A percentile compares a stretch with the other conserved stretches of the same genome.
These are phyloP conservation scores for Nicotiana tomentosiformis DNA, from an alignment of 257 asterid genomes.

Conservation along the genomic window DNA sequence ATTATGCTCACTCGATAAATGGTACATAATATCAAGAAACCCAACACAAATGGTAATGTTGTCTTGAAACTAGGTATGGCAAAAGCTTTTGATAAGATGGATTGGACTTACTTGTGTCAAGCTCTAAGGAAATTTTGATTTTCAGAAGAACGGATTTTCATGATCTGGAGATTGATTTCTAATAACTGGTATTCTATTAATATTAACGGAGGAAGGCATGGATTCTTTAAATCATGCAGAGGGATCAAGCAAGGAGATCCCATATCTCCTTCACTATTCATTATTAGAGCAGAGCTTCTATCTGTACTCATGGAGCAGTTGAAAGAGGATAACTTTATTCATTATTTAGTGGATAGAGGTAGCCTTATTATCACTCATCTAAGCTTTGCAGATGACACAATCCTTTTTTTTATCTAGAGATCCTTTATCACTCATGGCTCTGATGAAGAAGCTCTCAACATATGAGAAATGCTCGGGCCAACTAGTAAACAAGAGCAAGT, in stretches of 20 bases:
- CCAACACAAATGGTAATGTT: no score
- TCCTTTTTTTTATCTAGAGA: background rate
- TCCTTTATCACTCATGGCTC: background rate
- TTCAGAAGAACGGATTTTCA: no score
- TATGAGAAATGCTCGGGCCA: background rate
- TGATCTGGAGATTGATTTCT: no score
- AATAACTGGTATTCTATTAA: no score
- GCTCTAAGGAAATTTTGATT: no score
- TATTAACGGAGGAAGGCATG: no score
- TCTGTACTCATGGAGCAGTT: background rate
- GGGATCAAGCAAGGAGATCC: background rate
- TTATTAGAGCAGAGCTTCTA: background rate
- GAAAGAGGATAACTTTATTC: no score
- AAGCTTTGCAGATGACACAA: background rate
- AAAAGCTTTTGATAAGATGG: no score
- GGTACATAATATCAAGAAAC: no score
- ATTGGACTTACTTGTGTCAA: no score
- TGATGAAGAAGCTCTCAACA: background rate
- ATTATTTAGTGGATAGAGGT: background rate
- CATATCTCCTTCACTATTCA: background rate
- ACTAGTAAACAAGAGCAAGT: background rate
- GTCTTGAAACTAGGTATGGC: no score
- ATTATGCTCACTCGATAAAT: no score
- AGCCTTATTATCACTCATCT: background rate
- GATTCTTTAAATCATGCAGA: background rate